Evolutionary conservation across 495 filamentous ascomycete genomes (phyloP), one percentile per base, ranked within the genome.

Genomic region (Penicillium turbatum): DNA sequence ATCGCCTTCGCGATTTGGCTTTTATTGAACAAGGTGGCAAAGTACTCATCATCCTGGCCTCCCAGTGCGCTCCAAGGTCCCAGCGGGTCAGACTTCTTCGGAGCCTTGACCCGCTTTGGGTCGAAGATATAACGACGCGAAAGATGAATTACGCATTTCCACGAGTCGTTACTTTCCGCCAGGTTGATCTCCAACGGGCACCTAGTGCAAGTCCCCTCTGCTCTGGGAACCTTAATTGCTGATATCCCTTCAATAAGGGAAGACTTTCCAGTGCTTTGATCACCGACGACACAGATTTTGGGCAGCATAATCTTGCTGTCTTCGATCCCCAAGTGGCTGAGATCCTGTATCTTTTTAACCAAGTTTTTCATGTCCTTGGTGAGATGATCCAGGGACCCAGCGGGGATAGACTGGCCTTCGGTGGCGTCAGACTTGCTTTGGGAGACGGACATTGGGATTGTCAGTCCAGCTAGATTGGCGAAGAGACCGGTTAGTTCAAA

Each of bases 151-250:
- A 71, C 69, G 56, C 87, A 91, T 5, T 66, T 79, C 87, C 86
- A 90, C 0, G 56, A 37, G n/a, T 70, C 54, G 1, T 81, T 68
- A 15, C 74, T 76, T 5, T 80, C 76, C 0, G 79, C 78, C 0
- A 89, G 72, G n/a, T 85, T 86, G 48, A 95, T 91, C 50, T 91
- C 85, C 40, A 91, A 73, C 0, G 89, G 88, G 51, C 88, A 92
- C 0, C 87, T 67, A 0, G 90, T 95, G 59, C 90, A 93, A 0
- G 84, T 86, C 0, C 83, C 86, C 0, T 77, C 74, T 51, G 76
- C 79, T 2, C 87, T 74, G 0, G 90, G 90, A 0, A 92, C 79
- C 45, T 82, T 83, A 43, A 95, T 86, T n/a, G 84, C 87, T 1
- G 85, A 84, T 31, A 93, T 83, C 0, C 84, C 87, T 27, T 90